Evolutionary conservation across 257 asterid species (phyloP).

Genomic region (Henckelia pumila): DNA sequence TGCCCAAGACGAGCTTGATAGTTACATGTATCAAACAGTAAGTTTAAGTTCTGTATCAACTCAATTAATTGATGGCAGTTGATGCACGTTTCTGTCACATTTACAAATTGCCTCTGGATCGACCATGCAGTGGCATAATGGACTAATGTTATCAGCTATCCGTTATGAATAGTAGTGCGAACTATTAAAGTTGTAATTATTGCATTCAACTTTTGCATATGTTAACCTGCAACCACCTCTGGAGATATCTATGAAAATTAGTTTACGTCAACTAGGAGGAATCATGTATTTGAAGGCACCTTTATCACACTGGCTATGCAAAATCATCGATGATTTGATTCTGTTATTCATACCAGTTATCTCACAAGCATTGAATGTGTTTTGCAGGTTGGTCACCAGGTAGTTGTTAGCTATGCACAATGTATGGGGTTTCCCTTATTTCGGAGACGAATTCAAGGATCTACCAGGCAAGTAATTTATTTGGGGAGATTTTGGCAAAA

Average conservation of each 20-base stretch:
- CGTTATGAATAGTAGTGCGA: too few species aligned
- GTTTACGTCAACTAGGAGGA: background rate
- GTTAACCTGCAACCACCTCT: conserved; percentile 4
- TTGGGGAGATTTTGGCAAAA: conserved; percentile 21
- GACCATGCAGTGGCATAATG: too few species aligned
- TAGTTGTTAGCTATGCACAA: conserved; percentile 74
- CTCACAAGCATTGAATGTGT: conserved; percentile 6
- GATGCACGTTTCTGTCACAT: too few species aligned
- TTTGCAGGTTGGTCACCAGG: conserved; percentile 92
- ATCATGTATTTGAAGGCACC: background rate
- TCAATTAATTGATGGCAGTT: background rate
- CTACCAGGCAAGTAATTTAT: conserved; percentile 66
- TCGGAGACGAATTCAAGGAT: conserved; percentile 89
- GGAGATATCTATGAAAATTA: background rate
- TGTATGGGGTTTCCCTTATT: conserved; percentile 94
- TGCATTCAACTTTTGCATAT: background rate
- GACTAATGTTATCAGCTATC: too few species aligned
- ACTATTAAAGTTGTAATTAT: conserved; percentile 3
- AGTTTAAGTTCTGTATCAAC: conserved; percentile 24
- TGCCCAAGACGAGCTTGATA: conserved; percentile 78
- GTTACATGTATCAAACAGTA: conserved; percentile 98
- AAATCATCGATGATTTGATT: conserved; percentile 2
- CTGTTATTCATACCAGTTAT: conserved; percentile 4
- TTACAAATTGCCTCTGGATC: too few species aligned
- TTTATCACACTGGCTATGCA: conserved; percentile 8